Percentiles rank a stretch among this genome's conserved stretches.
These are phyloP conservation scores for Mycena pura DNA, from an alignment of 768 basidiomycete species.

Conservation along the genomic window DNA sequence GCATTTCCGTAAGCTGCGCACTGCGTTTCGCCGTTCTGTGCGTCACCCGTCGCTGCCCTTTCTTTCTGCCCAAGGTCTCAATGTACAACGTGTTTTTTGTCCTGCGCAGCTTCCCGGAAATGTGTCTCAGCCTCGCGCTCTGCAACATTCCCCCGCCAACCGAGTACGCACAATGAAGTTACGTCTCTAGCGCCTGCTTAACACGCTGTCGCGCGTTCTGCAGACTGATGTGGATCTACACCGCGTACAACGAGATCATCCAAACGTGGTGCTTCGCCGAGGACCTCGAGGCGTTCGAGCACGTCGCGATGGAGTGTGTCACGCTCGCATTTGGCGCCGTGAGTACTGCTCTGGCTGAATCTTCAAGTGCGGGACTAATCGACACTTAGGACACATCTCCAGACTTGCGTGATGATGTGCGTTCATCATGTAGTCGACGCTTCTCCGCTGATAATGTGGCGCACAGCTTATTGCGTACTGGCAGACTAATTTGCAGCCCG, in stretches of 20 bases:
- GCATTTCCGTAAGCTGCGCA: conserved; percentile 60
- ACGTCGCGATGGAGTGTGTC: conserved; percentile 65
- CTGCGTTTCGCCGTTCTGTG: conserved; percentile 72
- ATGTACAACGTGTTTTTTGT: not conserved
- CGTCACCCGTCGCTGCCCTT: conserved; percentile 34
- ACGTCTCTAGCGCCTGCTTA: not conserved
- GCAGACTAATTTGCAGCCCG: conserved; percentile 63
- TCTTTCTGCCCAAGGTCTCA: not conserved
- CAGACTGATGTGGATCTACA: conserved; percentile 66
- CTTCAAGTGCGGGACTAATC: not conserved
- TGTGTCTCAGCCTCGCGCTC: conserved; percentile 70
- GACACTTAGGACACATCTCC: conserved; percentile 52
- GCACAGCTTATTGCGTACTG: conserved; percentile 71
- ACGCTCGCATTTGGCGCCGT: conserved; percentile 64
- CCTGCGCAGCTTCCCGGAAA: conserved; percentile 68
- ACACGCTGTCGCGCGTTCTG: not conserved
- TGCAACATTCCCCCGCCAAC: conserved; percentile 71
- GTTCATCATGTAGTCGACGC: conserved; percentile 24
- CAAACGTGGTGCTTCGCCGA: conserved; percentile 69
- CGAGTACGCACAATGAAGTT: conserved; percentile 61
- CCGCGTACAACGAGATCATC: conserved; percentile 68
- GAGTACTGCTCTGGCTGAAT: conserved; percentile 33
- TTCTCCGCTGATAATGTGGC: not conserved
- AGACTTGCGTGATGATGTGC: conserved; percentile 71
- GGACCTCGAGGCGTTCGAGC: conserved; percentile 72